Conservation (phyloP, 352 stramenopile genomes). For the Globisporangium paroecandrum region DNA sequence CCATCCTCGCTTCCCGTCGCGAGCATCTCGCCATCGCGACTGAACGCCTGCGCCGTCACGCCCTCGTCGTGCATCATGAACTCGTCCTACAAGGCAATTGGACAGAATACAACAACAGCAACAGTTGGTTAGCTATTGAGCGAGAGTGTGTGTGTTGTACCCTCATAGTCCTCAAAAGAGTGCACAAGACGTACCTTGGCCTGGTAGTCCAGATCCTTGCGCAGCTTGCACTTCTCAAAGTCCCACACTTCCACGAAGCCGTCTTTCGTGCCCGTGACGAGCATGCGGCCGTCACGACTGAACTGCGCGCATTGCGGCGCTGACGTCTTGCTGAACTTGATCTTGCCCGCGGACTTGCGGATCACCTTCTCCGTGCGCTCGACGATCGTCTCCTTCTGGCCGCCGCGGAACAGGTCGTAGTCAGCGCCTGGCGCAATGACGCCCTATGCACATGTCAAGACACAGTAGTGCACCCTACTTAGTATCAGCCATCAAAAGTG, state of each 20-base stretch:
- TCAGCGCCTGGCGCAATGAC: conserved; percentile 52
- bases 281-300: conserved; percentile 80
- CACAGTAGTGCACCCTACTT: neutral
- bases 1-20: conserved; percentile 85
- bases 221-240: conserved; percentile 84
- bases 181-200: conserved; percentile 37
- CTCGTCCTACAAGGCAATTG: conserved; percentile 50
- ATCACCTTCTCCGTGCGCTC: conserved; percentile 65
- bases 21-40: conserved; percentile 82
- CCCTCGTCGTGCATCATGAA: conserved; percentile 91
- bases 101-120: neutral
- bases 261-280: conserved; percentile 93
- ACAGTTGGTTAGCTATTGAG: neutral
- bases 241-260: conserved; percentile 95
- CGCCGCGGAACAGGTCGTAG: conserved; percentile 82
- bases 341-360: conserved; percentile 66
- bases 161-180: neutral
- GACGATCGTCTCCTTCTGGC: conserved; percentile 42
- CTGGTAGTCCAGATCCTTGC: conserved; percentile 94
- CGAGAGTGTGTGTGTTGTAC: neutral
- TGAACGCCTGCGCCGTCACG: conserved; percentile 87
- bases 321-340: conserved; percentile 89
- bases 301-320: conserved; percentile 85
- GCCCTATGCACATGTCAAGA: conserved; percentile 32
- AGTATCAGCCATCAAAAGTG: neutral